Evolutionary conservation across 441 rosid genomes (phyloP).

Genomic region (Cnidoscolus chayamansa): DNA sequence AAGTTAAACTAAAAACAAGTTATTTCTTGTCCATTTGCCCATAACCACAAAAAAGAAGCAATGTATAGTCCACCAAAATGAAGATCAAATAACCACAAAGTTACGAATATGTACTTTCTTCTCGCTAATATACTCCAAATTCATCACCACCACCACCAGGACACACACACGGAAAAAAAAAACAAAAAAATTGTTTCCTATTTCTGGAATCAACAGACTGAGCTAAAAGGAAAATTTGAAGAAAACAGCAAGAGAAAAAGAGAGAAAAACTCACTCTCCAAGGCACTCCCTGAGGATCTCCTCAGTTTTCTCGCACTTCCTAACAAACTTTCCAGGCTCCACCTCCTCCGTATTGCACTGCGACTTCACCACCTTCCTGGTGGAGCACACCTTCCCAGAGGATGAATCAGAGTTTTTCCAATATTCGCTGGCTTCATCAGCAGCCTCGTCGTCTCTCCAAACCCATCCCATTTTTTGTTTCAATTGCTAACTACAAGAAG

Average conservation of each 20-base stretch:
- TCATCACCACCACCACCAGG: no score
- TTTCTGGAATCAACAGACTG: no score
- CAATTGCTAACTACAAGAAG: not conserved
- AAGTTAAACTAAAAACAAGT: no score
- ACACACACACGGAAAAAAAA: no score
- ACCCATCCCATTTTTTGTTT: constrained; percentile 64
- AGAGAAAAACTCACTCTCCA: constrained; percentile 46
- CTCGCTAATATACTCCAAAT: no score
- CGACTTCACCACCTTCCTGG: constrained; percentile 54
- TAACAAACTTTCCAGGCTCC: constrained; percentile 71
- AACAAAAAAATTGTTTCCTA: no score
- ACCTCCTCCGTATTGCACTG: constrained; percentile 81
- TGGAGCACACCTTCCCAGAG: constrained; percentile 41
- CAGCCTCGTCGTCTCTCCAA: constrained; percentile 53
- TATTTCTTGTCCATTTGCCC: no score
- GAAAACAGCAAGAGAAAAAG: not conserved
- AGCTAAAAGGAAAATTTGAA: no score
- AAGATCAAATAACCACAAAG: no score
- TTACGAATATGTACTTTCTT: no score
- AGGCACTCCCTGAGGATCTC: constrained; percentile 63
- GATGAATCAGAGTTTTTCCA: not conserved
- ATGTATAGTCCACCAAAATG: no score
- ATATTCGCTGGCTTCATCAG: constrained; percentile 26
- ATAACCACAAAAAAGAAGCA: no score
- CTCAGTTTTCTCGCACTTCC: constrained; percentile 82